Percentiles rank a stretch among this genome's conserved stretches.
phyloP scores from a whole-genome alignment of 1,139 yeast genomes.

The Trichomonascaceae sp. region DNA sequence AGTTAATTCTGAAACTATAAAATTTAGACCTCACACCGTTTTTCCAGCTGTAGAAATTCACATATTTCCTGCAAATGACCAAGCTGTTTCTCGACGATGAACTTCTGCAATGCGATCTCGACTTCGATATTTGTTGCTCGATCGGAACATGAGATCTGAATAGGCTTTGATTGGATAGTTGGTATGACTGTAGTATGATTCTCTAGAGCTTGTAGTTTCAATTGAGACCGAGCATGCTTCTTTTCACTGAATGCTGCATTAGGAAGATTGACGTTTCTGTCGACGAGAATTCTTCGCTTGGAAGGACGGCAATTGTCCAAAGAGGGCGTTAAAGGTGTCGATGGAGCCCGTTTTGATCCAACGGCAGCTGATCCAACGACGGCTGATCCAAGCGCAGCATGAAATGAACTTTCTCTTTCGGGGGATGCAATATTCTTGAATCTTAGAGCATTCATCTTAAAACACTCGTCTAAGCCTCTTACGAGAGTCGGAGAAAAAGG shows the following conservation, averaged over 20 bases:
- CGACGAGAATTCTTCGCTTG: constrained; percentile 14
- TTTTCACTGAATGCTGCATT: not conserved
- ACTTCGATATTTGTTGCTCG: not conserved
- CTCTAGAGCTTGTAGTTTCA: not conserved
- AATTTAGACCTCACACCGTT: constrained; percentile 14
- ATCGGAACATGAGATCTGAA: not conserved
- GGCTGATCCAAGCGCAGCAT: not conserved
- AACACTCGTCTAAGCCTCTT: constrained; percentile 22
- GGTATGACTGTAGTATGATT: not conserved
- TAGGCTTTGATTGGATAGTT: not conserved
- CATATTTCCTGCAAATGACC: constrained; percentile 17
- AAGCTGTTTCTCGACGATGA: constrained; percentile 17
- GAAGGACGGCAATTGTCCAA: constrained; percentile 8
- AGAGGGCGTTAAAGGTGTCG: constrained; percentile 21
- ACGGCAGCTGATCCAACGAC: not conserved
- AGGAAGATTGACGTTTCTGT: constrained; percentile 1
- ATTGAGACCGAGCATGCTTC: not conserved
- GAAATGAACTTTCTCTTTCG: not conserved
- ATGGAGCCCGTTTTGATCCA: constrained; percentile 15
- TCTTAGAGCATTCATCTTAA: constrained; percentile 12
- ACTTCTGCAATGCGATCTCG: constrained; percentile 16
- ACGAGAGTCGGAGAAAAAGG: constrained; percentile 23
- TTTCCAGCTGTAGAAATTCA: constrained; percentile 23
- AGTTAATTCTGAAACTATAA: not conserved
- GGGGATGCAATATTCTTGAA: not conserved